These are phyloP conservation scores for Thalassiosira ordinaria DNA, from an alignment of 352 stramenopile genomes.

Conservation along the genomic window DNA sequence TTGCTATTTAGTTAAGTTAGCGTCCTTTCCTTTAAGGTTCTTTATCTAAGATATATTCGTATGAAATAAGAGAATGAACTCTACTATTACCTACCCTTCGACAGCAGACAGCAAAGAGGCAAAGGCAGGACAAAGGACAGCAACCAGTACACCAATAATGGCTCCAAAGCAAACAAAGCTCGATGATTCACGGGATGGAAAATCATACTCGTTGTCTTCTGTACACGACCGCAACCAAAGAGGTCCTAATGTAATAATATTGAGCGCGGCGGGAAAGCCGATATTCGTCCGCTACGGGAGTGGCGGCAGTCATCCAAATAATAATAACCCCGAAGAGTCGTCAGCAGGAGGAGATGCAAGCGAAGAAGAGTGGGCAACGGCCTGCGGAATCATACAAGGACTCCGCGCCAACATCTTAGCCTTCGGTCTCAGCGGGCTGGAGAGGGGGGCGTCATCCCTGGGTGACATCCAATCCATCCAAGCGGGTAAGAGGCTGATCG, in stretches of 20 bases:
- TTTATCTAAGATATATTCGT: no score
- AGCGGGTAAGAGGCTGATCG: constrained; percentile 47
- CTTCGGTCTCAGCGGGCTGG: constrained; percentile 32
- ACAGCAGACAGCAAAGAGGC: no score
- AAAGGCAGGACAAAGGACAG: no score
- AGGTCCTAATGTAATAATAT: constrained; percentile 72
- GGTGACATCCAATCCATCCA: constrained; percentile 71
- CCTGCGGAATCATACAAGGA: constrained; percentile 69
- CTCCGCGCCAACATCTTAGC: constrained; percentile 53
- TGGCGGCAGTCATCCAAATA: no score
- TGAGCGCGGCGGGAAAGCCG: constrained; percentile 75
- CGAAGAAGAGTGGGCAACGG: constrained; percentile 60
- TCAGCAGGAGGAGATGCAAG: constrained; percentile 40
- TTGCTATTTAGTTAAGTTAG: no score
- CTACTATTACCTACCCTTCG: no score
- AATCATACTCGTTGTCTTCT: not conserved
- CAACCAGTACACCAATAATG: no score
- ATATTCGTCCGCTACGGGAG: constrained; percentile 67
- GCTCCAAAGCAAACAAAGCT: not conserved
- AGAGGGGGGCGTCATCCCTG: constrained; percentile 24
- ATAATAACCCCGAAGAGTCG: not conserved
- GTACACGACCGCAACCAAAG: not conserved
- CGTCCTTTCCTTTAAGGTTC: no score
- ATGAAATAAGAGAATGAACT: no score
- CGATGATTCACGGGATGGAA: not conserved